phyloP scores from a whole-genome alignment of 2,329 filamentous ascomycete genomes.

The Fusarium albidum region DNA sequence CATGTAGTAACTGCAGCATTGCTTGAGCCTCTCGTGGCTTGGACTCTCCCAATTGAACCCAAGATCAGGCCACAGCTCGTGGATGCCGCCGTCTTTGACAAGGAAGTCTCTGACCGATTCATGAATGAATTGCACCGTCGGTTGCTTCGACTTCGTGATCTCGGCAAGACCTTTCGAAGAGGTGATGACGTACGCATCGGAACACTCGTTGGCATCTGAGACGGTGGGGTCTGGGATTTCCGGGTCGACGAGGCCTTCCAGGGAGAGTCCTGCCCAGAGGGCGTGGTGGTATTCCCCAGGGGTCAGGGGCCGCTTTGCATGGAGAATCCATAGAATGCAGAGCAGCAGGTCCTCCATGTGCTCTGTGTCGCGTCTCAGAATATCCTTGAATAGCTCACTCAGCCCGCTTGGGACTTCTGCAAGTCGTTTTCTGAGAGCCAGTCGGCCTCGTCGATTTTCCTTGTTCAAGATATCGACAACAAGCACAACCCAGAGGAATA shows the following conservation, averaged over 20 bases:
- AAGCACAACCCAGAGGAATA: constrained; percentile 56
- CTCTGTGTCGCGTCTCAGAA: constrained; percentile 55
- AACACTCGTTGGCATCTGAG: rapidly evolving
- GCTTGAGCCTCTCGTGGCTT: constrained; percentile 11
- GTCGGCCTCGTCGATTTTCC: constrained; percentile 41
- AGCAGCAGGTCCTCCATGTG: constrained; percentile 52
- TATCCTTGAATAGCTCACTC: constrained; percentile 57
- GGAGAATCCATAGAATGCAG: constrained; percentile 63
- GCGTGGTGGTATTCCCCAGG: constrained; percentile 54
- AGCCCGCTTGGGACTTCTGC: constrained; percentile 50
- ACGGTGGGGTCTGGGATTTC: constrained; percentile 32
- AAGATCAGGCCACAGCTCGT: constrained; percentile 24
- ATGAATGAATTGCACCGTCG: constrained; percentile 61
- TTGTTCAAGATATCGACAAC: constrained; percentile 49
- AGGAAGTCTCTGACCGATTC: constrained; percentile 60
- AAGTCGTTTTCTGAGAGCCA: constrained; percentile 41
- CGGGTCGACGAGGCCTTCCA: neutral
- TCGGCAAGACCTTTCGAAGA: constrained; percentile 62
- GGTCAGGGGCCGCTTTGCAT: constrained; percentile 51
- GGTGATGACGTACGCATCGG: constrained; percentile 45
- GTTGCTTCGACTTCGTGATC: constrained; percentile 41
- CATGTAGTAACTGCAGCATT: constrained; percentile 18
- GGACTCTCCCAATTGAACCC: neutral
- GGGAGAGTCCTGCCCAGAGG: neutral
- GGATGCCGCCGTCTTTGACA: constrained; percentile 45